Conservation (phyloP, 768 basidiomycete species). For the Hebeloma cylindrosporum region DNA sequence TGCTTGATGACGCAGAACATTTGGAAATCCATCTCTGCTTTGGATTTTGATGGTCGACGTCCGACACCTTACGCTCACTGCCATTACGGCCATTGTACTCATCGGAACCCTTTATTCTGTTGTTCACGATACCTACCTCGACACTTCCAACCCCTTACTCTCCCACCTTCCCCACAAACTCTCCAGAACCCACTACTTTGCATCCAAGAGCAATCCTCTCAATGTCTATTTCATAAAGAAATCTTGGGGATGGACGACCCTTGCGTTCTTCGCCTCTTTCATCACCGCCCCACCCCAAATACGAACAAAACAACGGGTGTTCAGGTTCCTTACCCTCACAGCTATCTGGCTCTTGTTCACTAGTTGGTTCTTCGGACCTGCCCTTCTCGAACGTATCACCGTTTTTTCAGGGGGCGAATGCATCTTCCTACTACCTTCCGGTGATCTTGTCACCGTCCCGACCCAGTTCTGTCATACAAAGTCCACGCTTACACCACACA, state of each 20-base stretch:
- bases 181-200: conserved; percentile 66
- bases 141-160: conserved; percentile 79
- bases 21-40: no score
- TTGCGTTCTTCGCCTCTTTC: conserved; percentile 59
- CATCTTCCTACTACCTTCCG: conserved; percentile 59
- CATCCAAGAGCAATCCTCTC: conserved; percentile 75
- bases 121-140: conserved; percentile 66
- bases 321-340: conserved; percentile 60
- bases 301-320: conserved; percentile 42
- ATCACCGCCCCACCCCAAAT: conserved; percentile 50
- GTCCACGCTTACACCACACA: conserved; percentile 50
- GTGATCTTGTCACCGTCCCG: conserved; percentile 54
- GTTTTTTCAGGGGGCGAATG: conserved; percentile 75
- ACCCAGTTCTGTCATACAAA: conserved; percentile 54
- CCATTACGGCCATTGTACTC: conserved; percentile 46
- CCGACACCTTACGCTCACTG: conserved; percentile 15
- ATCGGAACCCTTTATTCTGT: conserved; percentile 70
- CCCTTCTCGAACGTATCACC: conserved; percentile 66
- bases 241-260: conserved; percentile 89
- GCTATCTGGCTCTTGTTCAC: conserved; percentile 74
- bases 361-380: conserved; percentile 86
- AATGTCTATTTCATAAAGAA: conserved; percentile 89
- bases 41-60: conserved; percentile 24
- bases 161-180: conserved; percentile 70
- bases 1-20: no score